These are phyloP conservation scores for Lolium multiflorum DNA, from an alignment of 176 grass and related monocot genomes.

Conservation along the genomic window DNA sequence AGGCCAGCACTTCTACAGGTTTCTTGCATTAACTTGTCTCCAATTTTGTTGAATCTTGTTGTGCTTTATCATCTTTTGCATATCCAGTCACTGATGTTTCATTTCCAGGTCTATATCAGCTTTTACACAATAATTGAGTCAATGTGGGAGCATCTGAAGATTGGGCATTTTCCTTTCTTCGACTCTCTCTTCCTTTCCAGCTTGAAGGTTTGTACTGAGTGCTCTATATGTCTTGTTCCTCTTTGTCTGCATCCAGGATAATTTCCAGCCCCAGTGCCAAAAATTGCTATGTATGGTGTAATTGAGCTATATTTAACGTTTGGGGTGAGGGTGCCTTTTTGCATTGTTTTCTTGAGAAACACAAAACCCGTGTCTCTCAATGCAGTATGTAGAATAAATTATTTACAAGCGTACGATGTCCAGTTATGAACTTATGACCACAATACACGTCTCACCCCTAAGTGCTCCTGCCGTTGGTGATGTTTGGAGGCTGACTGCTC, in stretches of 20 bases:
- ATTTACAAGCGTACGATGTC: neutral
- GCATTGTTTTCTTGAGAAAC: neutral
- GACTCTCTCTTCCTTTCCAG: slow-evolving; percentile 88
- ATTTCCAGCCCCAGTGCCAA: neutral
- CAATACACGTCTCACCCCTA: neutral
- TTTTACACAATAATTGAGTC: slow-evolving; percentile 84
- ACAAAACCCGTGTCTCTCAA: neutral
- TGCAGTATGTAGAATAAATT: neutral
- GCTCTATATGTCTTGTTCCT: slow-evolving; percentile 18
- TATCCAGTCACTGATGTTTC: slow-evolving; percentile 36
- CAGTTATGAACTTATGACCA: neutral
- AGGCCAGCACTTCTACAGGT: slow-evolving; percentile 91
- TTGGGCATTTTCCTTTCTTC: slow-evolving; percentile 56
- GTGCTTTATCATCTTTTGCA: slow-evolving; percentile 9
- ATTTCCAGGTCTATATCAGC: slow-evolving; percentile 81
- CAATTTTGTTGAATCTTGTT: slow-evolving; percentile 26
- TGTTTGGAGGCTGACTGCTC: neutral
- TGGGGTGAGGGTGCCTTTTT: neutral
- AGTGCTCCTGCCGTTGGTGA: neutral
- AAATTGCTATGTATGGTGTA: neutral
- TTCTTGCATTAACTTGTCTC: slow-evolving; percentile 26
- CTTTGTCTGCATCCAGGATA: slow-evolving; percentile 27
- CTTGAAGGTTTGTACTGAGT: slow-evolving; percentile 72
- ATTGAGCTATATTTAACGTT: neutral
- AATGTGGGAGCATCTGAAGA: slow-evolving; percentile 84